Evolutionary conservation across 2,329 filamentous ascomycete genomes (phyloP).

Genomic region (Arachnomyces sp.): DNA sequence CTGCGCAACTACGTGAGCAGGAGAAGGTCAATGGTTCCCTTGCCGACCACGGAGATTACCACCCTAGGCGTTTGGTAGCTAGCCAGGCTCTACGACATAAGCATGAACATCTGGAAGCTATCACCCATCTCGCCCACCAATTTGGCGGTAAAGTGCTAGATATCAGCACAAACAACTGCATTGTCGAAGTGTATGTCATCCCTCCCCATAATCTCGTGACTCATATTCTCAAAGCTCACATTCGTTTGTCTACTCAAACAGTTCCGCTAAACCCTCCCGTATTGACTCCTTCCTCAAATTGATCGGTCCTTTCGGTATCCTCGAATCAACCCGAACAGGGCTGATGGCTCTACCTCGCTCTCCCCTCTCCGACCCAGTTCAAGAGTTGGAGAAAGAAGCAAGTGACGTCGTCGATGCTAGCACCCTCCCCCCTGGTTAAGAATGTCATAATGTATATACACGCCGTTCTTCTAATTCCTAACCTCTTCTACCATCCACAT

Average conservation of each 20-base stretch:
- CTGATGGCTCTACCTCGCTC: constrained; percentile 95
- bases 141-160: constrained; percentile 96
- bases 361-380: constrained; percentile 66
- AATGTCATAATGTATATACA: neutral
- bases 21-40: constrained; percentile 27
- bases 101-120: constrained; percentile 92
- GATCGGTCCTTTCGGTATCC: constrained; percentile 84
- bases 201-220: constrained; percentile 2
- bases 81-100: constrained; percentile 92
- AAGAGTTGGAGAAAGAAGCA: constrained; percentile 74
- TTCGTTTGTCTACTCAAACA: constrained; percentile 26
- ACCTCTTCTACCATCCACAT: neutral
- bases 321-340: constrained; percentile 91
- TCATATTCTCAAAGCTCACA: constrained; percentile 12
- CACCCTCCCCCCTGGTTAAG: constrained; percentile 81
- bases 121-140: constrained; percentile 94
- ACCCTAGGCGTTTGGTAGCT: constrained; percentile 75
- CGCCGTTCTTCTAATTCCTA: constrained; percentile 5
- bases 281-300: constrained; percentile 98
- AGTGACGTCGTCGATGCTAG: constrained; percentile 92
- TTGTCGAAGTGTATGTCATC: constrained; percentile 78
- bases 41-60: constrained; percentile 56
- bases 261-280: constrained; percentile 82
- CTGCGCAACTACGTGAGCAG: constrained; percentile 29
- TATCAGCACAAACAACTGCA: constrained; percentile 97